Conservation (phyloP, 495 filamentous ascomycete species). For the Cladorrhinum samala region DNA sequence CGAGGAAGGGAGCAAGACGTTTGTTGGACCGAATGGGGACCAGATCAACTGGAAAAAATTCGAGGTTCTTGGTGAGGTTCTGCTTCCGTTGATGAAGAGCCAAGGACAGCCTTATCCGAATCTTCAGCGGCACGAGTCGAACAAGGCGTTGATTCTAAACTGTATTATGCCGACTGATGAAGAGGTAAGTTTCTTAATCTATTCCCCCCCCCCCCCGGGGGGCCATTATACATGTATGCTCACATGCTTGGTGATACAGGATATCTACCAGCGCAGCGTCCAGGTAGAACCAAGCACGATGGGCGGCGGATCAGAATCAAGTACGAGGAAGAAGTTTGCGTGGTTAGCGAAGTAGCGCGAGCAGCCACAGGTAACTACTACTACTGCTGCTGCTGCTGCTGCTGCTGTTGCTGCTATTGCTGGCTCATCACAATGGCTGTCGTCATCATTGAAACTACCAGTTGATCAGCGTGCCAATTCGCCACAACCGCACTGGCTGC, state of each 20-base stretch:
- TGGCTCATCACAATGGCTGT: no score
- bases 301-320: slow-evolving; percentile 29
- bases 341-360: slow-evolving; percentile 46
- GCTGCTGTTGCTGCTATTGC: no score
- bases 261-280: slow-evolving; percentile 55
- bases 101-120: slow-evolving; percentile 78
- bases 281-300: slow-evolving; percentile 45
- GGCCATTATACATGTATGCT: no score
- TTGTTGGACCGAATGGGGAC: slow-evolving; percentile 65
- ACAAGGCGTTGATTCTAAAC: slow-evolving; percentile 68
- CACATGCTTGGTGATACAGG: no score
- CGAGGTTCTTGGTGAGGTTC: slow-evolving; percentile 87
- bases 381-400: no score
- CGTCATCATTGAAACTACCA: no score
- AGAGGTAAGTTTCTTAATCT: slow-evolving; percentile 39
- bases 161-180: slow-evolving; percentile 52
- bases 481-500: no score
- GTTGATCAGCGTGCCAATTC: no score
- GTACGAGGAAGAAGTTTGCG: slow-evolving; percentile 49
- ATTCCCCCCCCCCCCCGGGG: background rate
- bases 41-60: slow-evolving; percentile 98
- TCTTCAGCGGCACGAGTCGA: slow-evolving; percentile 57
- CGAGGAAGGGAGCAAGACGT: slow-evolving; percentile 86
- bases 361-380: background rate
- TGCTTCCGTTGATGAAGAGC: slow-evolving; percentile 83